Conservation (phyloP, 2,329 filamentous ascomycete genomes). For the Pseudogymnoascus sp. region DNA sequence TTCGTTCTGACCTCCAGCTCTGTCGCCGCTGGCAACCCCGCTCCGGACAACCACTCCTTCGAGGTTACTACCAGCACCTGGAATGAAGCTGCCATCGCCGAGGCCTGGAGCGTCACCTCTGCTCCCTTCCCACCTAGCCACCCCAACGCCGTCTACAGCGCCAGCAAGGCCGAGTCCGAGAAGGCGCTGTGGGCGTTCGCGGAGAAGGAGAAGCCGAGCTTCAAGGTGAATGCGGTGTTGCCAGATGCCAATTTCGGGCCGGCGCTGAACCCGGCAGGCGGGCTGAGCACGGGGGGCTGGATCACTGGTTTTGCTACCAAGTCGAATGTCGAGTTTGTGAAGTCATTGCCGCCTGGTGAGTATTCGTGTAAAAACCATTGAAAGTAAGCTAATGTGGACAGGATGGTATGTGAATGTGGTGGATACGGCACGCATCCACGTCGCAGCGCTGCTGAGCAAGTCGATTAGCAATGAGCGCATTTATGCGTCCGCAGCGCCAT, state of each 20-base stretch:
- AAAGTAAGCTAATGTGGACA: not conserved
- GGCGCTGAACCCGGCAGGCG: constrained; percentile 9
- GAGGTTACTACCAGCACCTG: constrained; percentile 27
- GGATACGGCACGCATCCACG: constrained; percentile 17
- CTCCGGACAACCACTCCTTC: constrained; percentile 16
- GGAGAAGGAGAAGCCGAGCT: constrained; percentile 26
- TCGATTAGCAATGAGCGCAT: too few species aligned
- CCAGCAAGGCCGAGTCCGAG: constrained; percentile 36
- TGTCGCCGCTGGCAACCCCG: constrained; percentile 21
- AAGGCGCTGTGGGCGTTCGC: constrained; percentile 35
- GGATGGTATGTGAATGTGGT: constrained; percentile 19
- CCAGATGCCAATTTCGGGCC: constrained; percentile 18
- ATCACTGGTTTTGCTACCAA: not conserved
- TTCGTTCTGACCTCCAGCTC: constrained; percentile 37
- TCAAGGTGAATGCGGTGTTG: constrained; percentile 26
- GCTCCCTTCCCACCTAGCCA: constrained; percentile 26
- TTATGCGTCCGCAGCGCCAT: too few species aligned
- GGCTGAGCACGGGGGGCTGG: constrained; percentile 20
- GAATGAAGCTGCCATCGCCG: constrained; percentile 30
- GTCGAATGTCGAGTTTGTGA: constrained; percentile 10
- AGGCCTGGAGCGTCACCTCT: constrained; percentile 30
- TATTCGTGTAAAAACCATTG: too few species aligned
- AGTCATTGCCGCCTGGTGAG: constrained; percentile 11
- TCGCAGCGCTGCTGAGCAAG: too few species aligned
- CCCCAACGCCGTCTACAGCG: constrained; percentile 29